These are phyloP conservation scores for Syzygium jambos DNA, from an alignment of 345 rosid species.

Conservation along the genomic window DNA sequence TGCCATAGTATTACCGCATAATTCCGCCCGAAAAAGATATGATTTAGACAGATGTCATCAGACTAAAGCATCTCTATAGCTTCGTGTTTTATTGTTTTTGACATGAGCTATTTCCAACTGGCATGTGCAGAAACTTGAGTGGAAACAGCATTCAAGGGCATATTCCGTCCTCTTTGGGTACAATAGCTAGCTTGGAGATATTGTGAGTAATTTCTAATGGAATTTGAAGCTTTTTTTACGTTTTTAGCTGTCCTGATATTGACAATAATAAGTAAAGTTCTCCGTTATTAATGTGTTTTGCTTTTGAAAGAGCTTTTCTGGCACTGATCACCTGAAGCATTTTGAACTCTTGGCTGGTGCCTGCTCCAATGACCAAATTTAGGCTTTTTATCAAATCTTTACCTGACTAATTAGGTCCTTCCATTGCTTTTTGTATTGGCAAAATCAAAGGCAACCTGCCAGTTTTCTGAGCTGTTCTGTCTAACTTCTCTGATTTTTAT, in stretches of 20 bases:
- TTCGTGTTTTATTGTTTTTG: not conserved
- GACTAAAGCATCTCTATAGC: not conserved
- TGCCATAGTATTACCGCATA: not conserved
- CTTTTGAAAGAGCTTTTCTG: not conserved
- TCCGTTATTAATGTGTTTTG: not conserved
- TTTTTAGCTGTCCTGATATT: not conserved
- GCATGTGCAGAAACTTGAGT: slow-evolving; percentile 66
- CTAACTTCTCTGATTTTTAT: not conserved
- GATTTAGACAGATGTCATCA: not conserved
- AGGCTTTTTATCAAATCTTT: not conserved
- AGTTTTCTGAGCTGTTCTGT: not conserved
- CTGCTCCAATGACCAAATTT: not conserved
- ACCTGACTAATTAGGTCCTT: not conserved
- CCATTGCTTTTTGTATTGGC: not conserved
- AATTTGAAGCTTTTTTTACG: not conserved
- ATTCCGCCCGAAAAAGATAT: not conserved
- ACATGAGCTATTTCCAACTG: not conserved
- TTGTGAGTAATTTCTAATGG: slow-evolving; percentile 43
- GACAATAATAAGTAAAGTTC: not conserved
- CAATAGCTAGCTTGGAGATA: slow-evolving; percentile 46
- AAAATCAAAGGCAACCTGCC: not conserved
- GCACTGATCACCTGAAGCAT: not conserved
- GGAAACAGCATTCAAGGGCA: slow-evolving; percentile 63
- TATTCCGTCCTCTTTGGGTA: slow-evolving; percentile 68
- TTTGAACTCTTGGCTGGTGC: not conserved